phyloP scores from a whole-genome alignment of 2,329 filamentous ascomycete genomes.

The Colletotrichum somersetense region DNA sequence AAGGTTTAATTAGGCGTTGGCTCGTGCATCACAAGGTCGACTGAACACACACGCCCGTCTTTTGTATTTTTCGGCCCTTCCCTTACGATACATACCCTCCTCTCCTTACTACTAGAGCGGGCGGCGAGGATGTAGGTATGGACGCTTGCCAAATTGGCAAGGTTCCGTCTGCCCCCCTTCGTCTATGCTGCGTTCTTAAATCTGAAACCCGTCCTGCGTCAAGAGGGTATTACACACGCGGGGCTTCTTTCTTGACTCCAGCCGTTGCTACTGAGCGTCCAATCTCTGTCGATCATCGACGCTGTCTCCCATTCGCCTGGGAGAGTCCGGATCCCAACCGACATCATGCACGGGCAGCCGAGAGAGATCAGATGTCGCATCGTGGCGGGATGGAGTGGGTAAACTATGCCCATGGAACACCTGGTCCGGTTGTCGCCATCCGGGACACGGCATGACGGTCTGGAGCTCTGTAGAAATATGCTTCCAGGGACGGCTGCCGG shows the following conservation, averaged over 20 bases:
- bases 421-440: slow-evolving; percentile 31
- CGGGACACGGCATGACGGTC: slow-evolving; percentile 13
- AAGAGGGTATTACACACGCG: slow-evolving; percentile 31
- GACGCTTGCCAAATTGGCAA: not conserved
- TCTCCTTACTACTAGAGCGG: no score
- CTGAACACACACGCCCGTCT: not conserved
- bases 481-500: slow-evolving; percentile 22
- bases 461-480: not conserved
- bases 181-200: slow-evolving; percentile 17
- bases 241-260: slow-evolving; percentile 26
- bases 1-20: slow-evolving; percentile 40
- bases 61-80: not conserved
- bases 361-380: slow-evolving; percentile 22
- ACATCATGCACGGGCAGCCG: slow-evolving; percentile 35
- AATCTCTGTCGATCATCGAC: not conserved
- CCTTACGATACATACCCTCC: no score
- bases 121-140: not conserved
- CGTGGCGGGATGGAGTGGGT: not conserved
- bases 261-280: not conserved
- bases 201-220: slow-evolving; percentile 43
- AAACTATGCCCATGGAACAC: slow-evolving; percentile 14
- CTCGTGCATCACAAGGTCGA: slow-evolving; percentile 26
- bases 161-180: slow-evolving; percentile 3
- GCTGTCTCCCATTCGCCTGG: slow-evolving; percentile 11
- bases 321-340: not conserved